These are phyloP conservation scores for Parachaetomium inaequale DNA, from an alignment of 495 filamentous ascomycete species.

Conservation along the genomic window DNA sequence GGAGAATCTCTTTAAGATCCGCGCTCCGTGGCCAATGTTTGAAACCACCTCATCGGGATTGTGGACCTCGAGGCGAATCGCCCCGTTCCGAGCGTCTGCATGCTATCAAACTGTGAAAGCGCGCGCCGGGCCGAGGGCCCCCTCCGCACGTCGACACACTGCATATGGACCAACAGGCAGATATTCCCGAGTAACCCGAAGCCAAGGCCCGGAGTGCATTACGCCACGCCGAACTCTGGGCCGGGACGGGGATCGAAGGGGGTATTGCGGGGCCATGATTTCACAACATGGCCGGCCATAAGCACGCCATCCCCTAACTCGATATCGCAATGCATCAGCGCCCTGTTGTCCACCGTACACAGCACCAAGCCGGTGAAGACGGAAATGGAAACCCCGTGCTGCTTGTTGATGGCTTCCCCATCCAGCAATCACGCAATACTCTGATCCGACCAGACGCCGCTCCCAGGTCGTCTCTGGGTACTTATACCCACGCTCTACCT, in stretches of 20 bases:
- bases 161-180: too few species aligned
- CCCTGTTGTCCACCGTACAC: background rate
- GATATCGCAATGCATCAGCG: conserved; percentile 24
- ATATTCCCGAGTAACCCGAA: background rate
- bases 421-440: conserved; percentile 1
- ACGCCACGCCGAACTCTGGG: background rate
- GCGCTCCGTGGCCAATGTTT: too few species aligned
- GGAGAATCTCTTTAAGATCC: too few species aligned
- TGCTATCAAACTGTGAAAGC: too few species aligned
- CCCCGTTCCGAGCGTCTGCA: too few species aligned
- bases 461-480: background rate
- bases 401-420: background rate
- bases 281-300: conserved; percentile 21
- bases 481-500: background rate
- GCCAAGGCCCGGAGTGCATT: background rate
- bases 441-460: background rate
- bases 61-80: too few species aligned
- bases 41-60: too few species aligned
- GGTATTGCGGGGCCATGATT: conserved; percentile 16
- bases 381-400: background rate
- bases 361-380: background rate
- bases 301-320: conserved; percentile 26
- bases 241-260: background rate
- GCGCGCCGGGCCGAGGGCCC: too few species aligned
- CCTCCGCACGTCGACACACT: too few species aligned